Evolutionary conservation across 495 filamentous ascomycete genomes (phyloP).

Genomic region (Podospora bellae-mahoneyi): DNA sequence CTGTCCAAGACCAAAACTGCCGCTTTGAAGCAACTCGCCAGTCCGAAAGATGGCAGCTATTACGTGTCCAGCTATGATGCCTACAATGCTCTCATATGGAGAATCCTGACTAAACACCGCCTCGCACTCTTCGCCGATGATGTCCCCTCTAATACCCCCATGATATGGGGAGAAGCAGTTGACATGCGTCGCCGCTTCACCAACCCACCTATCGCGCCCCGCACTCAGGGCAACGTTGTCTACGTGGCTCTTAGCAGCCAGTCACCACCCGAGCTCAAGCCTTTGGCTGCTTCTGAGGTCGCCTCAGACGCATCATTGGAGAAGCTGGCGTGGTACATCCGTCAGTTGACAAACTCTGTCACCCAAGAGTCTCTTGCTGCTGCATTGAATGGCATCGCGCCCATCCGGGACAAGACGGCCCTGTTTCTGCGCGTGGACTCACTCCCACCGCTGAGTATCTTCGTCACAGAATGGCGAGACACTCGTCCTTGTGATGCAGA

Average conservation of each 20-base stretch:
- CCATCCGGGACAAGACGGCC: constrained; percentile 38
- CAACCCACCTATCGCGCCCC: constrained; percentile 28
- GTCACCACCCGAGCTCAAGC: constrained; percentile 16
- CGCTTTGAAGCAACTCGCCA: constrained; percentile 38
- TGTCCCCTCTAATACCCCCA: constrained; percentile 19
- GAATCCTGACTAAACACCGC: constrained; percentile 34
- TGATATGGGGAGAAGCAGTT: constrained; percentile 34
- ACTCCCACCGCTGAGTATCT: constrained; percentile 29
- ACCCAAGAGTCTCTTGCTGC: constrained; percentile 32
- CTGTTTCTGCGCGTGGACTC: constrained; percentile 31
- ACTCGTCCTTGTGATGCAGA: constrained; percentile 26
- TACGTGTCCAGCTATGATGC: constrained; percentile 48
- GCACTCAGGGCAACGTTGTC: constrained; percentile 41
- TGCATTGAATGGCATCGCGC: constrained; percentile 33
- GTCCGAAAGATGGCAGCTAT: constrained; percentile 16
- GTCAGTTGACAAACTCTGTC: constrained; percentile 36
- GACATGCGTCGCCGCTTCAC: constrained; percentile 39
- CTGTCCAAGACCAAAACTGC: constrained; percentile 44
- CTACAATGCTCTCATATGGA: constrained; percentile 40
- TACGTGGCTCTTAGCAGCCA: constrained; percentile 26
- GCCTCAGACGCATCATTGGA: constrained; percentile 38
- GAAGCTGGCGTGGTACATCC: constrained; percentile 38
- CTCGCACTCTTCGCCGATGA: constrained; percentile 29
- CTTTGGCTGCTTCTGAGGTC: constrained; percentile 32
- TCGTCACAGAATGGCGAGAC: constrained; percentile 36